Evolutionary conservation across 331 rosid species (phyloP).

Genomic region (Prunus yedoensis): DNA sequence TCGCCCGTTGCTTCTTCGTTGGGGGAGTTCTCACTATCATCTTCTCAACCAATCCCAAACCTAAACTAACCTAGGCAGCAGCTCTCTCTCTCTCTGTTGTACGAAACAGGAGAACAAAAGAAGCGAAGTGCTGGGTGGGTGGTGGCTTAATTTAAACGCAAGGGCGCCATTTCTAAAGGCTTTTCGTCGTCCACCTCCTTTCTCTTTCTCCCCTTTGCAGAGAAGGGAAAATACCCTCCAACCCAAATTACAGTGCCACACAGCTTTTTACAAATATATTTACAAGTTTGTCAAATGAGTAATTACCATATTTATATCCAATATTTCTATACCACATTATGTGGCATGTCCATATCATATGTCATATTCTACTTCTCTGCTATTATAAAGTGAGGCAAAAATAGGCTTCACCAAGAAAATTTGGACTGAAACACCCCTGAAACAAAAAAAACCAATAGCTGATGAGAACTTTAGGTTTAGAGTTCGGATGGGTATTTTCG

Average conservation of each 20-base stretch:
- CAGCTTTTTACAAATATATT: too few relatives aligned
- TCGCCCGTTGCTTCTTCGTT: constrained; percentile 67
- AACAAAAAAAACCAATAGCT: too few relatives aligned
- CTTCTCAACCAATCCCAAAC: background rate
- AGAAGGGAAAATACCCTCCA: too few relatives aligned
- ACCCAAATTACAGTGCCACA: too few relatives aligned
- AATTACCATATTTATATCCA: too few relatives aligned
- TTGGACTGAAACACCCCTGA: too few relatives aligned
- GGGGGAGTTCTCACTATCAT: constrained; percentile 84
- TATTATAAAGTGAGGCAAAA: too few relatives aligned
- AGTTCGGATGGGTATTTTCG: too few relatives aligned
- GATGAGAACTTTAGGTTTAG: too few relatives aligned
- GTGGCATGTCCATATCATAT: rapidly evolving
- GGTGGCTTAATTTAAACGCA: constrained; percentile 10
- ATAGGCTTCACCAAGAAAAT: too few relatives aligned
- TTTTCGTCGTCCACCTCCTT: background rate
- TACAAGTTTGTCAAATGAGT: too few relatives aligned
- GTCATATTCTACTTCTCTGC: rapidly evolving
- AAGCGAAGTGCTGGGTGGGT: too few relatives aligned
- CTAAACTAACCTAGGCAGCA: background rate
- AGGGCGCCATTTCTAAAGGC: constrained; percentile 11
- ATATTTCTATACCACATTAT: rapidly evolving
- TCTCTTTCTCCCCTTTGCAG: background rate
- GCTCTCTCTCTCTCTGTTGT: constrained; percentile 5
- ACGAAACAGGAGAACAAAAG: background rate